These are phyloP conservation scores for Penicillium rolfsii DNA, from an alignment of 2,329 filamentous ascomycete species.

Conservation along the genomic window DNA sequence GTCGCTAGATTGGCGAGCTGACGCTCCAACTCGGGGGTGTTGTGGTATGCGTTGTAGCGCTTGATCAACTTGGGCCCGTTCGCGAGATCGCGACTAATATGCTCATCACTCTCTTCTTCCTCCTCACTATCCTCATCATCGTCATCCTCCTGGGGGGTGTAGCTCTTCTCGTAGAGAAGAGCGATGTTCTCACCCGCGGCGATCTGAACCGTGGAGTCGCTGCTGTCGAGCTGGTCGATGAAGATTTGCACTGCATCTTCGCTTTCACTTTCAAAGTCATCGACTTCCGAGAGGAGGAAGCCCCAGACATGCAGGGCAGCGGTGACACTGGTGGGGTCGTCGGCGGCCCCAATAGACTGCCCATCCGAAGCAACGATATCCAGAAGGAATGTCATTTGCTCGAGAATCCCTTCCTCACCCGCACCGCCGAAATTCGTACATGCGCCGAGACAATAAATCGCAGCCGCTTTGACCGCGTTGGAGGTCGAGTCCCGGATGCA, in stretches of 20 bases:
- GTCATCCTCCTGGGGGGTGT: conserved; percentile 61
- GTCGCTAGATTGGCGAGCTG: conserved; percentile 63
- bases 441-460: conserved; percentile 74
- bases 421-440: conserved; percentile 76
- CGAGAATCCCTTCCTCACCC: conserved; percentile 66
- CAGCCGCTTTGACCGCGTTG: conserved; percentile 65
- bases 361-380: conserved; percentile 82
- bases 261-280: conserved; percentile 72
- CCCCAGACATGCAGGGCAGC: conserved; percentile 79
- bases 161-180: conserved; percentile 76
- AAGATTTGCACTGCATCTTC: conserved; percentile 77
- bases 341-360: conserved; percentile 68
- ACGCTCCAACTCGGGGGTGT: conserved; percentile 63
- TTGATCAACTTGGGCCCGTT: conserved; percentile 55
- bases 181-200: conserved; percentile 80
- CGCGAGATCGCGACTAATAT: conserved; percentile 45
- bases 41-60: conserved; percentile 69
- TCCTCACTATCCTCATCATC: conserved; percentile 56
- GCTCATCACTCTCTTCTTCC: conserved; percentile 47
- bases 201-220: conserved; percentile 72
- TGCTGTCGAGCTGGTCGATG: conserved; percentile 80
- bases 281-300: conserved; percentile 75
- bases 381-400: conserved; percentile 73
- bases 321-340: conserved; percentile 70
- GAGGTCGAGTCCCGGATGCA: conserved; percentile 70